phyloP scores from a whole-genome alignment of 768 basidiomycete genomes.

The Trametes villosa region DNA sequence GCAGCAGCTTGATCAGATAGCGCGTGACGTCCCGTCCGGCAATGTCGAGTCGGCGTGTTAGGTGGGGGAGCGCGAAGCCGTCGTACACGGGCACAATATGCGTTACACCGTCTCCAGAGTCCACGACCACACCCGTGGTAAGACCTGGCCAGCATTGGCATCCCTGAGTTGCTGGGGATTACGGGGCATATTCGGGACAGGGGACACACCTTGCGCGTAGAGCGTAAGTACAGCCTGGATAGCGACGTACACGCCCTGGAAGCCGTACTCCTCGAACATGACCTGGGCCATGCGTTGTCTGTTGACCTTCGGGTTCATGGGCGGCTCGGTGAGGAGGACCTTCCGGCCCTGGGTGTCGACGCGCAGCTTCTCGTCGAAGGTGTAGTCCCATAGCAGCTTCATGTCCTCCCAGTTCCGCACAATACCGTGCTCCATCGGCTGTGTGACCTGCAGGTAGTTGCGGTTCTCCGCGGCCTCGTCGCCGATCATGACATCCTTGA shows the following conservation, averaged over 20 bases:
- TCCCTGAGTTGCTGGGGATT: not conserved
- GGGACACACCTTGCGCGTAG: conserved; percentile 90
- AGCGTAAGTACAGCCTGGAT: conserved; percentile 98
- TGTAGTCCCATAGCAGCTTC: conserved; percentile 98
- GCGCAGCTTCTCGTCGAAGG: conserved; percentile 93
- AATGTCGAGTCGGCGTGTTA: conserved; percentile 93
- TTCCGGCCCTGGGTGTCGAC: conserved; percentile 87
- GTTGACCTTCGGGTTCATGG: conserved; percentile 97
- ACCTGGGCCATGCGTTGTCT: conserved; percentile 94
- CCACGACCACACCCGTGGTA: conserved; percentile 97
- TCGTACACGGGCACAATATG: conserved; percentile 99
- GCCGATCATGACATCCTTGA: conserved; percentile 98
- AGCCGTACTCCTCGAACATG: conserved; percentile 99
- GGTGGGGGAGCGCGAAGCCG: conserved; percentile 93
- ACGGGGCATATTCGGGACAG: too few species aligned
- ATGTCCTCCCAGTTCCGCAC: conserved; percentile 99
- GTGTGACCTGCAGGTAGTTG: conserved; percentile 94
- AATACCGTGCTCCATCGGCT: conserved; percentile 99
- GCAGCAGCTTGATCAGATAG: conserved; percentile 97
- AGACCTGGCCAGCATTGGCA: conserved; percentile 61
- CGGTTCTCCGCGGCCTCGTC: conserved; percentile 95
- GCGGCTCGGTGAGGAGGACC: conserved; percentile 94
- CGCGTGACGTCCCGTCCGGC: conserved; percentile 98
- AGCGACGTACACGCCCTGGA: conserved; percentile 94
- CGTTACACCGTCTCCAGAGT: conserved; percentile 99